Conservation (phyloP, 345 rosid species). For the Salix viminalis region DNA sequence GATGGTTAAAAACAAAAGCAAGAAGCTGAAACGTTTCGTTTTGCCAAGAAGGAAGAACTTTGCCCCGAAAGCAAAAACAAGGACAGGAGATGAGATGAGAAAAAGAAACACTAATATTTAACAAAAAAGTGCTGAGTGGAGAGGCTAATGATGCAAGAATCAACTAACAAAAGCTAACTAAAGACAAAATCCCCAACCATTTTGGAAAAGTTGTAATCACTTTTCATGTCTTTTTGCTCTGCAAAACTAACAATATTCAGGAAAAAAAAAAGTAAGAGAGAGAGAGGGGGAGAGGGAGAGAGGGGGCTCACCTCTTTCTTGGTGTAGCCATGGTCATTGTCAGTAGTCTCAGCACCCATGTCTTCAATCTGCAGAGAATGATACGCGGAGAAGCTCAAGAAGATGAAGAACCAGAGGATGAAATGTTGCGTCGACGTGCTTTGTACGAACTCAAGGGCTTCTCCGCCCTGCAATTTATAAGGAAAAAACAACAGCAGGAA, state of each 20-base stretch:
- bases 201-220: neutral
- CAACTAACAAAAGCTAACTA: neutral
- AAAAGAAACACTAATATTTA: too few species aligned
- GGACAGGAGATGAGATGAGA: too few species aligned
- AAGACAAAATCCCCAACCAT: slow-evolving; percentile 12
- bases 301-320: slow-evolving; percentile 23
- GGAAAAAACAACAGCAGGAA: neutral
- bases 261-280: neutral
- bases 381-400: neutral
- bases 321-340: slow-evolving; percentile 5
- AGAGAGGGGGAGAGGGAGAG: too few species aligned
- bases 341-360: slow-evolving; percentile 40
- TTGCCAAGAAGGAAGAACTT: too few species aligned
- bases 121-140: too few species aligned
- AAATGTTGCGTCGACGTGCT: too few species aligned
- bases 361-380: neutral
- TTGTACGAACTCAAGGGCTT: too few species aligned
- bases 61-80: too few species aligned
- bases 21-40: too few species aligned
- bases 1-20: too few species aligned
- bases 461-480: neutral
- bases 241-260: neutral
- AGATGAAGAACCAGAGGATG: too few species aligned
- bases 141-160: too few species aligned
- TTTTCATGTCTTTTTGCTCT: neutral